Conservation (phyloP, 139 green algal species). For the Helicosporidium sp. region DNA sequence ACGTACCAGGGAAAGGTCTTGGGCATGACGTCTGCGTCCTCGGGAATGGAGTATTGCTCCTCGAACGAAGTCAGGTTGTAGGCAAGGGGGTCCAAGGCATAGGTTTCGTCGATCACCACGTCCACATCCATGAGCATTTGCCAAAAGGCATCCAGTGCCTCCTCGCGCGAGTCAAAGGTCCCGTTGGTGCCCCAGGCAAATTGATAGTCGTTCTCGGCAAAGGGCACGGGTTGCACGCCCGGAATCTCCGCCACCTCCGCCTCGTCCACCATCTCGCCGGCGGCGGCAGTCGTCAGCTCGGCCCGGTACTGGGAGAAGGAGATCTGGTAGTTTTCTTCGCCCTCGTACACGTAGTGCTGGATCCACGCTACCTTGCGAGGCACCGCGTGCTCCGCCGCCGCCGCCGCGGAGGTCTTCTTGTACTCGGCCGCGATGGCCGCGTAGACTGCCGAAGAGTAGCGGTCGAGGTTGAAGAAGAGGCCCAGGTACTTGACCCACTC, state of each 20-base stretch:
- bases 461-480: constrained; percentile 68
- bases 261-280: constrained; percentile 17
- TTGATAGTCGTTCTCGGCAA: constrained; percentile 7
- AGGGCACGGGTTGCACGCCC: background rate
- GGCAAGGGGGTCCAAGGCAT: constrained; percentile 8
- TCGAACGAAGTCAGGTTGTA: constrained; percentile 27
- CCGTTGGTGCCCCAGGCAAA: constrained; percentile 13
- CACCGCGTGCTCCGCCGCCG: background rate
- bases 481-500: constrained; percentile 69
- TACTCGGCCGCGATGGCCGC: constrained; percentile 18
- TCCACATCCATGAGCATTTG: constrained; percentile 22
- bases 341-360: constrained; percentile 4
- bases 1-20: too few relatives aligned
- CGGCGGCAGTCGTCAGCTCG: constrained; percentile 22
- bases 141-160: constrained; percentile 20
- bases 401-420: constrained; percentile 1
- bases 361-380: constrained; percentile 17
- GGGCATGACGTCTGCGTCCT: too few relatives aligned
- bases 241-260: background rate
- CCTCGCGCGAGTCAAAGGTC: constrained; percentile 9
- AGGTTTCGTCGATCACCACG: constrained; percentile 47
- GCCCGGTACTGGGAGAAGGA: constrained; percentile 14
- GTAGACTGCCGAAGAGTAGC: constrained; percentile 33
- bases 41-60: constrained; percentile 2
- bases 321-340: constrained; percentile 12